Conservation (phyloP, 2,329 filamentous ascomycete genomes). For the Hypoxylon sp. region DNA sequence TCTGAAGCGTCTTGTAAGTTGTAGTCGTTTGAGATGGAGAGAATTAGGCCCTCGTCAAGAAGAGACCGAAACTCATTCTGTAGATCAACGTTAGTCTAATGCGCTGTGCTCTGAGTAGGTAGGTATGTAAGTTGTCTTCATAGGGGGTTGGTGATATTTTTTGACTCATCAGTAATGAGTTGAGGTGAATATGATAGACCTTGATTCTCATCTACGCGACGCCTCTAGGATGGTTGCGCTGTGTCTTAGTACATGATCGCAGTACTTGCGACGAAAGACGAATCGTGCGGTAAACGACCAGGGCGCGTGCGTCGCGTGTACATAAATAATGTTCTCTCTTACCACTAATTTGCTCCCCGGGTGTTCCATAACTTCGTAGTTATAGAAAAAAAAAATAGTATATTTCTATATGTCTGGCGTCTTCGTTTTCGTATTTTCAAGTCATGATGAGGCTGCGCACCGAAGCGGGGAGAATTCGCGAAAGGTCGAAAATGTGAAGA, state of each 20-base stretch:
- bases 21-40: constrained; percentile 80
- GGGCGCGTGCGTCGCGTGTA: background rate
- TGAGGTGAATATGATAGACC: background rate
- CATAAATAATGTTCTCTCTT: constrained; percentile 16
- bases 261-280: constrained; percentile 4
- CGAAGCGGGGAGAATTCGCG: constrained; percentile 27
- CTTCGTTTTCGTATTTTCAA: constrained; percentile 1
- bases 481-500: constrained; percentile 26
- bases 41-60: constrained; percentile 81
- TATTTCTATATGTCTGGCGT: background rate
- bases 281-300: background rate
- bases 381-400: constrained; percentile 5
- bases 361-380: constrained; percentile 36
- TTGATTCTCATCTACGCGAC: background rate
- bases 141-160: too few relatives aligned
- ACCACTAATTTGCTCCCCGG: constrained; percentile 39
- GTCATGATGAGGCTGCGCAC: background rate
- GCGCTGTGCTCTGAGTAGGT: background rate
- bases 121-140: too few relatives aligned
- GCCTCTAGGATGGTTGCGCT: background rate
- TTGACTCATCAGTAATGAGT: background rate
- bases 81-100: background rate
- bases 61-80: constrained; percentile 79
- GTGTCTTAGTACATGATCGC: background rate
- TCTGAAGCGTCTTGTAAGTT: constrained; percentile 67